A percentile compares a stretch with the other conserved stretches of the same genome.
These are phyloP conservation scores for Salix arbutifolia DNA, from an alignment of 345 rosid genomes.

Conservation along the genomic window DNA sequence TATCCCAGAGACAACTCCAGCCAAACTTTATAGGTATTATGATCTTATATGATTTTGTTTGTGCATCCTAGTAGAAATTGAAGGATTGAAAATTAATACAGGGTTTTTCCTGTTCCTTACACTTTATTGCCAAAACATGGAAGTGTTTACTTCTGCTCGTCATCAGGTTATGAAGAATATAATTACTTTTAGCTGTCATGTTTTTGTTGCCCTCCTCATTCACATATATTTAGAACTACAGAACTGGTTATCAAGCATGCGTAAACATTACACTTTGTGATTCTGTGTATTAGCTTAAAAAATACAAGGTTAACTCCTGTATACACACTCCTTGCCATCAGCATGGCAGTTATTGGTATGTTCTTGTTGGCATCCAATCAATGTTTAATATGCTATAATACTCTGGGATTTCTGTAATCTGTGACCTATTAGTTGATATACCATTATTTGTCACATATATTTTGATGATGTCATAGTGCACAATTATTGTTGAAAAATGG, in stretches of 20 bases:
- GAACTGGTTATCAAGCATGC: not conserved
- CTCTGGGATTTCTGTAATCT: not conserved
- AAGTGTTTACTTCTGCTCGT: not conserved
- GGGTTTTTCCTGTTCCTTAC: not conserved
- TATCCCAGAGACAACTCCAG: conserved; percentile 61
- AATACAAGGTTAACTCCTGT: not conserved
- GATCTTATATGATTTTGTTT: conserved; percentile 6
- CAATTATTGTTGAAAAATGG: not conserved
- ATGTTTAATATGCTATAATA: not conserved
- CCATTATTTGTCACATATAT: not conserved
- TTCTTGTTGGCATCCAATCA: not conserved
- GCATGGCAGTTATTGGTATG: not conserved
- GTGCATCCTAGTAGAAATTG: conserved; percentile 16
- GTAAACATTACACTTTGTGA: not conserved
- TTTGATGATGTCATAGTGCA: not conserved
- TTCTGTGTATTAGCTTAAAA: not conserved
- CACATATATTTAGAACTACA: not conserved
- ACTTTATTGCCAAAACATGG: not conserved
- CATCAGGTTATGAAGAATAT: not conserved
- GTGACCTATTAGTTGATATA: not conserved
- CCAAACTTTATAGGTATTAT: conserved; percentile 68
- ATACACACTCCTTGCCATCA: not conserved
- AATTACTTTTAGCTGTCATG: not conserved
- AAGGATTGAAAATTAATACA: not conserved
- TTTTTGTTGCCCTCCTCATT: not conserved